A percentile compares a stretch with the other conserved stretches of the same genome.
phyloP scores from a whole-genome alignment of 2,329 filamentous ascomycete species.

The Podosphaera leucotricha region DNA sequence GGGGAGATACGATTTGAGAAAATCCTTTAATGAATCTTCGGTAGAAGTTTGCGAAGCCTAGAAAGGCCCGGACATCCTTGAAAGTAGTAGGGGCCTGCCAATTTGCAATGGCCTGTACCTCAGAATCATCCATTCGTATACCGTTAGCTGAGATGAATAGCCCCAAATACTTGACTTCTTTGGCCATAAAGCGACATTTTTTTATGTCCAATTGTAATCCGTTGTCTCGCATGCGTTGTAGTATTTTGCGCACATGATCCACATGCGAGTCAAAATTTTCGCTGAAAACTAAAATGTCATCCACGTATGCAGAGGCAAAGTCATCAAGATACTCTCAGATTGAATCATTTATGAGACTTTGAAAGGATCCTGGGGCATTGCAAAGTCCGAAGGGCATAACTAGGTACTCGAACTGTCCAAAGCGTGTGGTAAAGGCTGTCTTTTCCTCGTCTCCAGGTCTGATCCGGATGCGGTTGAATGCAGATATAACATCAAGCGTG shows the following conservation, averaged over 20 bases:
- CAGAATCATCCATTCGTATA: background rate
- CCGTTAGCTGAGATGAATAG: background rate
- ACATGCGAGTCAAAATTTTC: background rate
- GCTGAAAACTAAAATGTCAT: constrained; percentile 3
- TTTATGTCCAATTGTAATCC: constrained; percentile 1
- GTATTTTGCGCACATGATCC: constrained; percentile 1
- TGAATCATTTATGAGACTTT: constrained; percentile 2
- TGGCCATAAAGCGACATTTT: constrained; percentile 1
- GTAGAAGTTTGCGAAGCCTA: background rate
- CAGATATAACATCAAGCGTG: background rate
- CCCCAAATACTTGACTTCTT: constrained; percentile 1
- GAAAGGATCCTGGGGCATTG: background rate
- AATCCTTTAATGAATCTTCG: background rate
- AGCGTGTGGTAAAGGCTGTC: background rate
- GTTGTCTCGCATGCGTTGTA: constrained; percentile 1
- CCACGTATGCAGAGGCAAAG: constrained; percentile 1
- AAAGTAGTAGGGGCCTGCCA: background rate
- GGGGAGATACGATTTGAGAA: background rate
- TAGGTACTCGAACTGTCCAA: background rate
- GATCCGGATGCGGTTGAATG: constrained; percentile 1
- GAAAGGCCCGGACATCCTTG: background rate
- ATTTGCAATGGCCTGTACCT: background rate
- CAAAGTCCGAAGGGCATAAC: constrained; percentile 1
- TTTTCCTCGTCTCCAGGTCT: background rate
- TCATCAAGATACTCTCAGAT: constrained; percentile 1